Evolutionary conservation across 2,329 filamentous ascomycete genomes (phyloP).

Genomic region (Arachnomyces sp.): DNA sequence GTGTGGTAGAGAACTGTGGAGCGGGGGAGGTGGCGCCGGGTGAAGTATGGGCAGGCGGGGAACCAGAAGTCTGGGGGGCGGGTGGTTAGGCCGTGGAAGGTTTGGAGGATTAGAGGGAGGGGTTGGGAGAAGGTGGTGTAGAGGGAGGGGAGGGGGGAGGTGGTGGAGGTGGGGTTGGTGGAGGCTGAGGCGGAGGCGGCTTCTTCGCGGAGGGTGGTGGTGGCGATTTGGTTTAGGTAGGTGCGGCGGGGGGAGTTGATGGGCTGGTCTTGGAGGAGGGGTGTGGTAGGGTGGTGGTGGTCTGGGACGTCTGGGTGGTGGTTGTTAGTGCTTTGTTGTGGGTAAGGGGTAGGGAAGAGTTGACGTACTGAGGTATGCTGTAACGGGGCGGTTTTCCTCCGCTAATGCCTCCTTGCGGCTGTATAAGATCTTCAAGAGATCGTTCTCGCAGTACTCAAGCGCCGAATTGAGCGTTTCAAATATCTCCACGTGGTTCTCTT

Average conservation of each 20-base stretch:
- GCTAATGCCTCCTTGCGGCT: constrained; percentile 51
- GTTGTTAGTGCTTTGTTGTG: background rate
- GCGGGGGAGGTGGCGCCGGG: constrained; percentile 55
- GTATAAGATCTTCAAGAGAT: constrained; percentile 75
- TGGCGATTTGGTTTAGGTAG: constrained; percentile 70
- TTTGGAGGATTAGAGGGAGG: constrained; percentile 81
- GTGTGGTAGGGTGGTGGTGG: constrained; percentile 3
- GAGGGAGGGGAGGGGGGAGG: constrained; percentile 44
- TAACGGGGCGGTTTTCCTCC: constrained; percentile 9
- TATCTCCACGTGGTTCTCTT: constrained; percentile 65
- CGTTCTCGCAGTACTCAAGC: constrained; percentile 89
- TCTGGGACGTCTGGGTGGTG: constrained; percentile 24
- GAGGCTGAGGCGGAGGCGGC: constrained; percentile 39
- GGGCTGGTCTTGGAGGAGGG: constrained; percentile 40
- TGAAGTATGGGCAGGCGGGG: constrained; percentile 66
- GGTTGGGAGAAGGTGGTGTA: constrained; percentile 88
- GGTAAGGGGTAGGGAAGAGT: constrained; percentile 1
- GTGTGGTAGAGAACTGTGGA: constrained; percentile 69
- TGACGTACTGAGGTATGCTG: too few relatives aligned
- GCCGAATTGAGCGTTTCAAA: constrained; percentile 89
- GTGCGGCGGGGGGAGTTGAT: constrained; percentile 71
- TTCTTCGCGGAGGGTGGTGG: constrained; percentile 61
- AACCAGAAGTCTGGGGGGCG: constrained; percentile 97
- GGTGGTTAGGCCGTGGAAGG: constrained; percentile 80
- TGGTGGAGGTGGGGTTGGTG: constrained; percentile 26